Percentiles rank a stretch among this genome's conserved stretches.
Evolutionary conservation across 163 green algal species (phyloP).

Genomic region (Volvox carteri): DNA sequence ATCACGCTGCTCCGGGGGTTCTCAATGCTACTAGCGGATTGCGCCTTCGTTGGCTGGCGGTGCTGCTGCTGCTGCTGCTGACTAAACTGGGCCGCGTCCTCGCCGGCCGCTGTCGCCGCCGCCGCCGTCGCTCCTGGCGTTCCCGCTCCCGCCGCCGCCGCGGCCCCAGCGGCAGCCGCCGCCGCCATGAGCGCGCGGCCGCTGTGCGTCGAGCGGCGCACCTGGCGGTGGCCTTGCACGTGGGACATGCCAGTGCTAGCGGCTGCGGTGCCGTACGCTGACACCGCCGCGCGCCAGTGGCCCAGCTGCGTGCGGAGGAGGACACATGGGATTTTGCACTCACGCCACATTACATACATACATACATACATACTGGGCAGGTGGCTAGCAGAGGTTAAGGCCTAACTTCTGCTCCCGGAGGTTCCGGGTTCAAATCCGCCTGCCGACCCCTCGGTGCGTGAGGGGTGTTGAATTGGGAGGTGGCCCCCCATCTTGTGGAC

Average conservation of each 20-base stretch:
- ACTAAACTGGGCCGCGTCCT: neutral
- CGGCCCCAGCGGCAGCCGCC: neutral
- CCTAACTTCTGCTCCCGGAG: too few species aligned
- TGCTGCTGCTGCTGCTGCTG: neutral
- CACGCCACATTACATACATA: too few species aligned
- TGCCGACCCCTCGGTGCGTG: too few species aligned
- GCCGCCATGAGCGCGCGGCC: conserved; percentile 30
- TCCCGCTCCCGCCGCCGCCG: neutral
- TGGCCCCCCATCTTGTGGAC: too few species aligned
- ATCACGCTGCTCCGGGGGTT: neutral
- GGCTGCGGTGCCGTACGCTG: neutral
- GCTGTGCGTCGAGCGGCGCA: conserved; percentile 28
- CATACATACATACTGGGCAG: too few species aligned
- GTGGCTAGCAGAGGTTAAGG: too few species aligned
- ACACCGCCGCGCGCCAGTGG: conserved; percentile 7
- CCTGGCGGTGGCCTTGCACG: neutral
- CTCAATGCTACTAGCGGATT: neutral
- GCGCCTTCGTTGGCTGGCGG: neutral
- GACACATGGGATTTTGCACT: too few species aligned
- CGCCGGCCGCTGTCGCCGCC: neutral
- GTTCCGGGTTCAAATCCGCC: too few species aligned
- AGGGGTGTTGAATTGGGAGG: too few species aligned
- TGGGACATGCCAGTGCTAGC: neutral
- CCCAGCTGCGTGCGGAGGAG: too few species aligned
- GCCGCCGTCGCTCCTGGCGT: neutral